Conservation (phyloP, 169 alveolate genomes). For the Eimeria sp. region DNA sequence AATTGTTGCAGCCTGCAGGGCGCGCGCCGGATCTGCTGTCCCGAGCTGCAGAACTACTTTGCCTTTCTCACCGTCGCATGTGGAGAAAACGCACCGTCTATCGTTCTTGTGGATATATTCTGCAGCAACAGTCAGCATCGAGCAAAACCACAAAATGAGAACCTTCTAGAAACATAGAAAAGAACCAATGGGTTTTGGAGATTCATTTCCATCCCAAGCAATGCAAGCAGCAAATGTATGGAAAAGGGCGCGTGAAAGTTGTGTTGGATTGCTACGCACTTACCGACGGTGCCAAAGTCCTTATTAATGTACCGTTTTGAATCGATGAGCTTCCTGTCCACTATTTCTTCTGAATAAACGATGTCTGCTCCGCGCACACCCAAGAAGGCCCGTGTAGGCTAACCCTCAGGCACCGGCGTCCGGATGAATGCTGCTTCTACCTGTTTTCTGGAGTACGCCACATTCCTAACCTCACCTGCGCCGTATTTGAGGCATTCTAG, state of each 20-base stretch:
- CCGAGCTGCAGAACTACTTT: conserved; percentile 84
- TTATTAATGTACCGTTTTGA: conserved; percentile 65
- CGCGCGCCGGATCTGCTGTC: conserved; percentile 80
- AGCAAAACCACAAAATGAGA: background rate
- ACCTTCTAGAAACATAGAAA: background rate
- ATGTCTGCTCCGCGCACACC: conserved; percentile 50
- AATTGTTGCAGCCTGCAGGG: conserved; percentile 68
- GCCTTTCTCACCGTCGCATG: conserved; percentile 79
- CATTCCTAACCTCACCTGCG: conserved; percentile 76
- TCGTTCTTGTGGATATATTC: conserved; percentile 76
- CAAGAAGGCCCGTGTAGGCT: background rate
- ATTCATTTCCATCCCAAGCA: background rate
- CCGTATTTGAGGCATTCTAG: conserved; percentile 84
- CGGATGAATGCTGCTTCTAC: background rate
- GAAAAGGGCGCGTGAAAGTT: background rate
- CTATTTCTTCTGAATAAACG: conserved; percentile 83
- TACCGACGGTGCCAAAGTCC: conserved; percentile 80
- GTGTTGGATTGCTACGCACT: background rate
- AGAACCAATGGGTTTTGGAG: background rate
- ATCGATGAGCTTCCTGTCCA: conserved; percentile 76
- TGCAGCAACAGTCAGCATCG: background rate
- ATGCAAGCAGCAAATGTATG: background rate
- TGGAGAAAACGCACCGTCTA: conserved; percentile 63
- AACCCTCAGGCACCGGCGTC: background rate
- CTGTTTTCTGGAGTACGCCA: background rate